phyloP scores from a whole-genome alignment of 768 basidiomycete genomes.

The Trametes cinnabarina region DNA sequence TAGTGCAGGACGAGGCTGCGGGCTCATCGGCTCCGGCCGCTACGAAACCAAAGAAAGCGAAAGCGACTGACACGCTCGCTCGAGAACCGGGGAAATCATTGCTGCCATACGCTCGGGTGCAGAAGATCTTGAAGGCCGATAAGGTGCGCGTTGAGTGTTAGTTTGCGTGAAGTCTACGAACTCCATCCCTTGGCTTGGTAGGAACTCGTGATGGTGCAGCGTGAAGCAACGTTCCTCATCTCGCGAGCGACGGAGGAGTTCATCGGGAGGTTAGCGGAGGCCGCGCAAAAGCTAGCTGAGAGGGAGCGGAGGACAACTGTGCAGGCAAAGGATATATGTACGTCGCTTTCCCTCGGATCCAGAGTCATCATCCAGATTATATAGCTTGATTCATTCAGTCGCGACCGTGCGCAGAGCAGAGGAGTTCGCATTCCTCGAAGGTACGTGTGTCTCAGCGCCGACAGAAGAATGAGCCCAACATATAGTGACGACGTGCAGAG shows the following conservation, averaged over 20 bases:
- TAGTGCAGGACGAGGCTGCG: background rate
- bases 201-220: slow-evolving; percentile 75
- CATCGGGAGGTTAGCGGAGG: slow-evolving; percentile 69
- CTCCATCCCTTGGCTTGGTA: slow-evolving; percentile 26
- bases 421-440: slow-evolving; percentile 78
- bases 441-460: slow-evolving; percentile 34
- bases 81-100: slow-evolving; percentile 64
- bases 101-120: slow-evolving; percentile 74
- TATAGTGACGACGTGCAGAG: slow-evolving; percentile 36
- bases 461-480: background rate
- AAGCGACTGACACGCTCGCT: slow-evolving; percentile 12
- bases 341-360: too few species aligned
- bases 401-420: slow-evolving; percentile 62
- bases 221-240: slow-evolving; percentile 77
- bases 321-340: slow-evolving; percentile 79
- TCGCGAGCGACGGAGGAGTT: slow-evolving; percentile 88
- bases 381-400: too few species aligned
- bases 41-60: slow-evolving; percentile 16
- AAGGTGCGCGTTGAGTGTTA: slow-evolving; percentile 44
- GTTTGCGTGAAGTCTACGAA: background rate
- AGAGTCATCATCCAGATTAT: too few species aligned
- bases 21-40: background rate
- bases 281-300: slow-evolving; percentile 67
- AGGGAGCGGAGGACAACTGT: slow-evolving; percentile 72
- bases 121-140: slow-evolving; percentile 84